Evolutionary conservation across 2,329 filamentous ascomycete species (phyloP), one percentile per base, ranked within the genome.

Genomic region (Trichoderma polysporum): DNA sequence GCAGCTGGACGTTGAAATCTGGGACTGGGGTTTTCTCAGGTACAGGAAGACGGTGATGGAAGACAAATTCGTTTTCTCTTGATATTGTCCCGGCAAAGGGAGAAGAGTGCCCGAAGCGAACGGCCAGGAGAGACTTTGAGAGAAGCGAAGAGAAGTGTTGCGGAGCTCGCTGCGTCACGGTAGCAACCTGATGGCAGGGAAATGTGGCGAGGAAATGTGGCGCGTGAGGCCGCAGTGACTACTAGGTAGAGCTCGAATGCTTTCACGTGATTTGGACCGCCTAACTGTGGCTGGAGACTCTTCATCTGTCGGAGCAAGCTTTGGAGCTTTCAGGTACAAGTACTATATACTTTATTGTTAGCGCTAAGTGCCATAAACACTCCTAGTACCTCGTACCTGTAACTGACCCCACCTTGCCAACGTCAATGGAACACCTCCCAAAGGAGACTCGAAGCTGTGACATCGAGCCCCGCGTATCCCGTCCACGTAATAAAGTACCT

Each of bases 101-200:
- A 45, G 39, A 45, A 19, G 39, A 9, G 12, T n/a, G 19, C 7
- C n/a, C 37, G 17, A 41, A 45, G 8, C 12, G 8, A 10, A 45
- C 7, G 8, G 39, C 39, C 39, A 45, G 39, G n/a, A 45, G 33
- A 37, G 58, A 61, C 41, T 2, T 62, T 33, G 68, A 65, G 68
- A 65, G 50, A 70, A 62, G 62, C 31, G 25, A 33, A 29, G 41
- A 56, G 56, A 56, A 60, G 35, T n/a, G 63, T 41, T 49, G 41
- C 58, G 47, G 47, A 50, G 47, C 47, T 19, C 15, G 71, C 62
- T 74, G 74, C 75, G 75, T 76, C 75, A 76, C 72, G 69, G 45
- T 56, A 72, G 65, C 75, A 75, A 77, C 75, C 75, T 77, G 72
- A 70, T 63, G 33, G 45, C 49, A 60, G n/a, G n/a, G n/a, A n/a